Evolutionary conservation across 2,329 filamentous ascomycete genomes (phyloP).

Genomic region (Samsoniella hepiali): DNA sequence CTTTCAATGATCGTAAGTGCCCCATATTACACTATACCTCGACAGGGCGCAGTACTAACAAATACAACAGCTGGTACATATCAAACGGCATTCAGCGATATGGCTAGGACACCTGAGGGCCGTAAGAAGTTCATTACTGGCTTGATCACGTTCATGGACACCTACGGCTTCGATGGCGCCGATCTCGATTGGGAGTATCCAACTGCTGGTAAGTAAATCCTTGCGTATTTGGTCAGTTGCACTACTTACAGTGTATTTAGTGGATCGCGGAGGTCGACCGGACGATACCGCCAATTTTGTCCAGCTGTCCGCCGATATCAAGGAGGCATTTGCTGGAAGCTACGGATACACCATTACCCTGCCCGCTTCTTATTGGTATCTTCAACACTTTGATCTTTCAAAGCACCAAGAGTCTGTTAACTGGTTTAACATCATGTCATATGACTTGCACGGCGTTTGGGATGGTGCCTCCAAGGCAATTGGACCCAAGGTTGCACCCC

Average conservation of each 20-base stretch:
- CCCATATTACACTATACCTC: too few relatives aligned
- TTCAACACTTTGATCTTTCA: slow-evolving; percentile 25
- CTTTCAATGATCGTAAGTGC: too few relatives aligned
- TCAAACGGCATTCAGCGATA: slow-evolving; percentile 29
- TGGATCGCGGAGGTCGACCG: slow-evolving; percentile 32
- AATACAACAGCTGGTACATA: slow-evolving; percentile 20
- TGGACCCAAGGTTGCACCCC: slow-evolving; percentile 25
- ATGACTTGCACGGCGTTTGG: slow-evolving; percentile 39
- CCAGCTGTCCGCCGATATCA: slow-evolving; percentile 21
- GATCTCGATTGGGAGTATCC: slow-evolving; percentile 47
- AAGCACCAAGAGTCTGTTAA: slow-evolving; percentile 27
- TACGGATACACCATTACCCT: slow-evolving; percentile 18
- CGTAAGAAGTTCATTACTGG: slow-evolving; percentile 36
- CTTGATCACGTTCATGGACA: slow-evolving; percentile 38
- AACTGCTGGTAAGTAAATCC: slow-evolving; percentile 14
- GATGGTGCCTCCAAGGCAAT: slow-evolving; percentile 23
- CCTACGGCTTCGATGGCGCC: slow-evolving; percentile 42
- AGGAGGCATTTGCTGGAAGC: neutral
- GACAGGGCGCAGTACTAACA: slow-evolving; percentile 29
- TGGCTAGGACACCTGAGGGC: slow-evolving; percentile 29
- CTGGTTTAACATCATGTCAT: slow-evolving; percentile 41
- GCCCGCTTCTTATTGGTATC: slow-evolving; percentile 28
- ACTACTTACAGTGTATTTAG: too few relatives aligned
- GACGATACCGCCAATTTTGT: slow-evolving; percentile 35
- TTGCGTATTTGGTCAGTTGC: slow-evolving; percentile 21